Evolutionary conservation across 2,329 filamentous ascomycete species (phyloP).

Genomic region (Fulvia fulva): DNA sequence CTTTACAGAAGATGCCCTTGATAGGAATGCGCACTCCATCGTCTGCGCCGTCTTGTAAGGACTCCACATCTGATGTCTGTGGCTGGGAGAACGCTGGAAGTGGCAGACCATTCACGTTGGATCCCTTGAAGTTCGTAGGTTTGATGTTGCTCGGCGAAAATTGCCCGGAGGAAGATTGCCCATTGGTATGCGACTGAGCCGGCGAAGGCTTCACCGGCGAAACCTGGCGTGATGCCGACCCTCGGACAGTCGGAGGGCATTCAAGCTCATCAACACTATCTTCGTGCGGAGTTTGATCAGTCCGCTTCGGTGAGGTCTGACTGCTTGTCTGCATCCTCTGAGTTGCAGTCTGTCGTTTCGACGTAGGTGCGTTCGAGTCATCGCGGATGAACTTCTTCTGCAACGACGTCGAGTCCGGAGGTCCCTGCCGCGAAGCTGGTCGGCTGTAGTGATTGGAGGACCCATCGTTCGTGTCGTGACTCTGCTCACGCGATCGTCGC

Average conservation of each 20-base stretch:
- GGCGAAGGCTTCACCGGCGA: not conserved
- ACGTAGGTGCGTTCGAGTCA: not conserved
- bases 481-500: not conserved
- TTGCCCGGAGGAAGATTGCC: not conserved
- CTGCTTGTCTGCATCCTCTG: not conserved
- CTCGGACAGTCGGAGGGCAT: not conserved
- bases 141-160: not conserved
- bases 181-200: not conserved
- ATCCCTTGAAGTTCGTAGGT: not conserved
- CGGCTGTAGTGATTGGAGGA: not conserved
- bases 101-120: not conserved
- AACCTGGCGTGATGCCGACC: not conserved
- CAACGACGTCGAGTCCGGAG: not conserved
- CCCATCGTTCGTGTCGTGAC: not conserved
- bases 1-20: slow-evolving; percentile 7
- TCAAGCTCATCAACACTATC: not conserved
- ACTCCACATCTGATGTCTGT: not conserved
- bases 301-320: not conserved
- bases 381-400: not conserved
- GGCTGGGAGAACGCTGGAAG: not conserved
- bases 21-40: slow-evolving; percentile 3
- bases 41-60: not conserved
- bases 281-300: not conserved
- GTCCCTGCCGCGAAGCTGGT: not conserved
- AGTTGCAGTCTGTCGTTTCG: not conserved